Evolutionary conservation across 1,284 basidiomycete species (phyloP), one percentile per base, ranked within the genome.

Genomic region (Mixia osmundae): DNA sequence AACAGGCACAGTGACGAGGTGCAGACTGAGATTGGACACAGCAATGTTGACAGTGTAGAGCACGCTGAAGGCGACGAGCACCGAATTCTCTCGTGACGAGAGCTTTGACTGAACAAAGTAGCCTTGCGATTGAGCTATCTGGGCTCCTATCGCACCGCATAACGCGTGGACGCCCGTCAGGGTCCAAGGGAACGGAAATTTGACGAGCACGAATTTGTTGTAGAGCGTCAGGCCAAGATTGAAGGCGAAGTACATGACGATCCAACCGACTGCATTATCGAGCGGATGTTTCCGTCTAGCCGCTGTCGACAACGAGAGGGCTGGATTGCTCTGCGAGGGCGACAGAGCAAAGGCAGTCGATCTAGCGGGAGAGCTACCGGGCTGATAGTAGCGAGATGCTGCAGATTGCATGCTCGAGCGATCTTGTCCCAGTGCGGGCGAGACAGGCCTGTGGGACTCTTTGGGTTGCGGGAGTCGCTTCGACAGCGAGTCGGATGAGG

Each of bases 1-100:
- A n/a, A n/a, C n/a, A 16, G 85, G 83, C 4, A 91, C 71, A 7
- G 83, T 83, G 31, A 91, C 85, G 19, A 91, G 62, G 44, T 76
- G 66, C 15, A 91, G 61, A 2, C 77, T 83, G 15, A 82, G 60
- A 56, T 94, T 91, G 59, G 78, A 85, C 33, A 89, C 74, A 18
- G 75, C 75, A 47, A 94, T 87, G 52, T 94, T 91, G 53, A 85
- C 60, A 5, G 83, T 76, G 56, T 89, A 91, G 1, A 91, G 62
- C 7, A 74, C 61, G 43, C 79, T 85, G 58, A 89, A 94, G 1
- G 70, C 67, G 12, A 68, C 55, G 20, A 91, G 61, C 8, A 74
- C 66, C 19, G 68, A 41, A 40, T 66, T 68, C 50, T 83, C 72
- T 24, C 59, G 57, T 23, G 58, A 47, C 3, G 60, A 63, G 20